Conservation (phyloP, 1,284 basidiomycete genomes). For the Ustilago xerochloae region DNA sequence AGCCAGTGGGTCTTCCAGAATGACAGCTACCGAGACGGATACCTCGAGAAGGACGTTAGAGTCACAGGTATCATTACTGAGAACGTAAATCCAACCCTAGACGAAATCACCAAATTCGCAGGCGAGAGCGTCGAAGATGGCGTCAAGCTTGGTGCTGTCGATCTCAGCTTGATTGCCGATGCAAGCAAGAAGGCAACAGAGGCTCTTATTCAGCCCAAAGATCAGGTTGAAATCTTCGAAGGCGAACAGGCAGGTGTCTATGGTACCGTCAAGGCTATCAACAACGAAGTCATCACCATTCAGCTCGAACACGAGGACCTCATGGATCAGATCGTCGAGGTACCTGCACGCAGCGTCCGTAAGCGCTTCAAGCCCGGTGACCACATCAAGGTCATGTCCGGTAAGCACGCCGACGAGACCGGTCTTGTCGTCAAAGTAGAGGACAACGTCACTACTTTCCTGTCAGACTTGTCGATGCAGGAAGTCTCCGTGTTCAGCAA, state of each 20-base stretch:
- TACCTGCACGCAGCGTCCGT: constrained; percentile 87
- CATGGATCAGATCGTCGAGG: constrained; percentile 81
- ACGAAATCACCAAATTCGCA: constrained; percentile 92
- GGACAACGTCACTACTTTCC: constrained; percentile 87
- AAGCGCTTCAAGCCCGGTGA: constrained; percentile 97
- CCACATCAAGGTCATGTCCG: constrained; percentile 97
- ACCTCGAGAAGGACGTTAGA: constrained; percentile 95
- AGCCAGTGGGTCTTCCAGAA: constrained; percentile 77
- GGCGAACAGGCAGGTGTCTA: constrained; percentile 93
- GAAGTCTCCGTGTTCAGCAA: constrained; percentile 98
- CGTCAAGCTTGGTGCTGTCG: constrained; percentile 70
- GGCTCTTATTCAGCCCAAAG: constrained; percentile 92
- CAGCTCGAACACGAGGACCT: constrained; percentile 80
- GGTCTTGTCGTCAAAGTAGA: constrained; percentile 91
- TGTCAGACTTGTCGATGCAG: constrained; percentile 95
- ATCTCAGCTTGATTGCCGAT: constrained; percentile 86
- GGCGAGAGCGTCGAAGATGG: constrained; percentile 68
- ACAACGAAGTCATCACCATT: constrained; percentile 86
- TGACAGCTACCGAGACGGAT: constrained; percentile 93
- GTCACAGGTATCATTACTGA: constrained; percentile 82
- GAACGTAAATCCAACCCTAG: constrained; percentile 92
- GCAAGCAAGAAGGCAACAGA: constrained; percentile 86
- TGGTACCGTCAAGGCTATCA: constrained; percentile 89
- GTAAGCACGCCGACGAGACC: constrained; percentile 93
- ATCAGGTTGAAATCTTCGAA: constrained; percentile 96